Percentiles rank a stretch among this genome's conserved stretches.
Evolutionary conservation across 768 basidiomycete genomes (phyloP).

Genomic region (Hypholoma fasciculare): DNA sequence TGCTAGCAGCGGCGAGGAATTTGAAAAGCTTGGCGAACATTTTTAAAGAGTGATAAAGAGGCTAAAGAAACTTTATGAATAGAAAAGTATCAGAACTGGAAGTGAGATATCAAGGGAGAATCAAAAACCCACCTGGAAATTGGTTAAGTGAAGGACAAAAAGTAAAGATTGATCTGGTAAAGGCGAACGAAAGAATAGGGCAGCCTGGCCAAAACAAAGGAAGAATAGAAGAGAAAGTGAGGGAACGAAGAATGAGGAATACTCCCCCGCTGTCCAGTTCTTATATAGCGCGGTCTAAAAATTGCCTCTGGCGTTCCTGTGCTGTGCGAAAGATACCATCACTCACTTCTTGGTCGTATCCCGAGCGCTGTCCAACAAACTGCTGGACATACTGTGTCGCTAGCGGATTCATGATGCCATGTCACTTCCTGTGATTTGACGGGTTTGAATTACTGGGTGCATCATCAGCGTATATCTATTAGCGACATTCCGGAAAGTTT

Average conservation of each 20-base stretch:
- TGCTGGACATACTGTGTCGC: background rate
- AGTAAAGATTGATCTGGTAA: conserved; percentile 25
- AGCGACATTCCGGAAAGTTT: too few species aligned
- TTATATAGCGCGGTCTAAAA: conserved; percentile 7
- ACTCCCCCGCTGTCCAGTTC: conserved; percentile 5
- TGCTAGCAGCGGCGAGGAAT: conserved; percentile 26
- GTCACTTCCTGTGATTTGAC: conserved; percentile 1
- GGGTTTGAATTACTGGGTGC: too few species aligned
- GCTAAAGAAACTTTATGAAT: conserved; percentile 17
- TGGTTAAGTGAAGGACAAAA: conserved; percentile 18
- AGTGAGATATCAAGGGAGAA: background rate
- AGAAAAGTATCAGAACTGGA: background rate
- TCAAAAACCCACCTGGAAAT: conserved; percentile 21
- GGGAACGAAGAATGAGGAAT: conserved; percentile 27
- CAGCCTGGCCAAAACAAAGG: conserved; percentile 32
- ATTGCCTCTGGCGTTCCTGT: background rate
- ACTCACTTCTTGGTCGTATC: background rate
- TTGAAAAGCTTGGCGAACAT: conserved; percentile 38
- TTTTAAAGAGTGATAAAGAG: conserved; percentile 19
- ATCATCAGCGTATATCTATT: too few species aligned
- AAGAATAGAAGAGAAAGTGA: conserved; percentile 22
- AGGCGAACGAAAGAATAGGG: conserved; percentile 29
- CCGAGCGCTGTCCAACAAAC: conserved; percentile 2
- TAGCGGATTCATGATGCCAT: background rate
- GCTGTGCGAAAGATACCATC: background rate